Base-by-base conservation (phyloP, 768 basidiomycete species). In the Tremella yokohamensis region DNA sequence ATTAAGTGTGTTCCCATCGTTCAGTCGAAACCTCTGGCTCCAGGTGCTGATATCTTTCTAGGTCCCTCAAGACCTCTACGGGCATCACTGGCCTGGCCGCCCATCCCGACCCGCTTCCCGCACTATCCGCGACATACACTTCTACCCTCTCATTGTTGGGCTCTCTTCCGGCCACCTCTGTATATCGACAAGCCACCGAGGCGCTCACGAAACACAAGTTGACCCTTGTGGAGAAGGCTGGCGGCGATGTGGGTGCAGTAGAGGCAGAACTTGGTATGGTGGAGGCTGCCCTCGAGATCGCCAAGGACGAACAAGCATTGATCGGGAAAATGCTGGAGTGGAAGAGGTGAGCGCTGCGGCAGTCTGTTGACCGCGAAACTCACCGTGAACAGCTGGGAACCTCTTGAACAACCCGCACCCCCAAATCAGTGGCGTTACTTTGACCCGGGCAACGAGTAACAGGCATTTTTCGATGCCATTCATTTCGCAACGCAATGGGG, bases 101-200 rank as follows among this genome's bases (percentile, higher is more conserved):
- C 4, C 90, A 94, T 76, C 84, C 84, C 24, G 82, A 89, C 66
- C 92, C 93, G 9, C 81, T 98, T 18, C 89, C 90, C 12, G 84
- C 82, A 56, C 83, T 98, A 63, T 74, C 80, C 53, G 79, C 83
- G 66, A 86, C 86, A 49, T 94, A 93, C 81, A 79, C 85, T 70
- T 80, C 83, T 52, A 96, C 92, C 6, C 84, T 96, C 54, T 75
- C 82, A 26, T 77, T 81, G 6, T 83, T 94, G 51, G 78, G 82
- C 8, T 77, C 63, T 20, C 81, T 96, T 60, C 93, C 93, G n/a
- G 76, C 81, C 61, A 83, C 86, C 52, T 88, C 89, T 65, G 85
- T 90, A 47, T 98, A 97, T 79, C 85, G 89, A 58, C 91, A 94
- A 77, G 85, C 88, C 54, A 85, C 84, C 26, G 89, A 93, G 42